phyloP scores from a whole-genome alignment of 177 flowering plant species.

The Vitis hybrid region DNA sequence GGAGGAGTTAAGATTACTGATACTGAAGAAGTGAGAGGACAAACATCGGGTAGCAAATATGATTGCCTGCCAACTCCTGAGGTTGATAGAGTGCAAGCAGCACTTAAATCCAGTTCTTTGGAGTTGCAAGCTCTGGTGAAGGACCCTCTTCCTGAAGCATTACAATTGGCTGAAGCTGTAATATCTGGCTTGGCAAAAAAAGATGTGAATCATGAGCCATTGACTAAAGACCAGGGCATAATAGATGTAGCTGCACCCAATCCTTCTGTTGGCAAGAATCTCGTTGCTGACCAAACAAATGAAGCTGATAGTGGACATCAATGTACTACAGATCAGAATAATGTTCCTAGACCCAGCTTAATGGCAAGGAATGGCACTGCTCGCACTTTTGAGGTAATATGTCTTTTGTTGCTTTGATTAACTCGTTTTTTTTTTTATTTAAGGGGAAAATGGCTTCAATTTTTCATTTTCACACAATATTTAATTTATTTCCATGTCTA shows the following conservation, averaged over 20 bases:
- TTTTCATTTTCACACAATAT: neutral
- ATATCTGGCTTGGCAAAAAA: slow-evolving; percentile 13
- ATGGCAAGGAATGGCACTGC: slow-evolving; percentile 60
- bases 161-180: slow-evolving; percentile 38
- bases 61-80: slow-evolving; percentile 28
- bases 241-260: slow-evolving; percentile 11
- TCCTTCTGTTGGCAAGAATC: slow-evolving; percentile 5
- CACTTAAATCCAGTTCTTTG: slow-evolving; percentile 47
- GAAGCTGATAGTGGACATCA: slow-evolving; percentile 9
- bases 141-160: slow-evolving; percentile 79
- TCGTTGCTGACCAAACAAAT: neutral
- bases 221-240: slow-evolving; percentile 12
- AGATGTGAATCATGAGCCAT: slow-evolving; percentile 8
- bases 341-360: slow-evolving; percentile 30
- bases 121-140: slow-evolving; percentile 51
- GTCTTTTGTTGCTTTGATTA: neutral
- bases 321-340: slow-evolving; percentile 4
- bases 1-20: slow-evolving; percentile 31
- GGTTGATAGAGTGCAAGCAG: slow-evolving; percentile 43
- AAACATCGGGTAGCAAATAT: slow-evolving; percentile 13
- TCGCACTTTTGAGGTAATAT: slow-evolving; percentile 47
- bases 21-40: slow-evolving; percentile 18
- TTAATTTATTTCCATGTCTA: neutral
- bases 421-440: too few species aligned
- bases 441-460: too few species aligned